These are phyloP conservation scores for Cyberlindnera bimundalis DNA, from an alignment of 805 yeast species.

Conservation along the genomic window DNA sequence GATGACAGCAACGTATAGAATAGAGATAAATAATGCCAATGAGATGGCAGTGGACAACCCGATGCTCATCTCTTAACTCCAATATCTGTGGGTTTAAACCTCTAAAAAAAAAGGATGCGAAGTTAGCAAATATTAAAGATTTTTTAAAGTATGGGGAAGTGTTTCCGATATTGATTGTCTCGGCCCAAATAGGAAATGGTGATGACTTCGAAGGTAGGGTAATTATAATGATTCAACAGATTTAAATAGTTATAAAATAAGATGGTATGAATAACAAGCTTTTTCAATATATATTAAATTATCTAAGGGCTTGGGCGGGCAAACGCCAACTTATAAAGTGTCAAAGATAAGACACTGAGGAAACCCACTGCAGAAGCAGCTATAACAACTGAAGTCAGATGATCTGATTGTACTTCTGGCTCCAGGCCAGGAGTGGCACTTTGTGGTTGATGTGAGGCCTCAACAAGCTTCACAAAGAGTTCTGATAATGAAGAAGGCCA, in stretches of 20 bases:
- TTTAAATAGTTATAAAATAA: no score
- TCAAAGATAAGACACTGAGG: constrained; percentile 57
- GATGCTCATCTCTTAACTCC: background rate
- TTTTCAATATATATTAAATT: no score
- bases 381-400: constrained; percentile 49
- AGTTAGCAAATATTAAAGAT: no score
- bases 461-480: constrained; percentile 79
- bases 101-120: no score
- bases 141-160: no score
- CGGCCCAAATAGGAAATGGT: constrained; percentile 1
- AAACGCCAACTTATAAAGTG: constrained; percentile 50
- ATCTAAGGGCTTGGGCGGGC: background rate
- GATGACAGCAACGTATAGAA: constrained; percentile 44
- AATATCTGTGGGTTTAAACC: no score
- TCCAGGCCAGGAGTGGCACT: constrained; percentile 75
- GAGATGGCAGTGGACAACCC: constrained; percentile 14
- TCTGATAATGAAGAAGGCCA: constrained; percentile 90
- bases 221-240: no score
- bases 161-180: constrained; percentile 2
- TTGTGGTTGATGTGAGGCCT: constrained; percentile 79
- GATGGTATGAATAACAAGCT: no score
- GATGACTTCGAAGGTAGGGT: no score
- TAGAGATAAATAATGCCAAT: constrained; percentile 36
- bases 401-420: constrained; percentile 52
- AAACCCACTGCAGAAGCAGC: constrained; percentile 71